Percentiles rank a stretch among this genome's conserved stretches.
These are phyloP conservation scores for Discostella pseudostelligera DNA, from an alignment of 108 stramenopile species.

Conservation along the genomic window DNA sequence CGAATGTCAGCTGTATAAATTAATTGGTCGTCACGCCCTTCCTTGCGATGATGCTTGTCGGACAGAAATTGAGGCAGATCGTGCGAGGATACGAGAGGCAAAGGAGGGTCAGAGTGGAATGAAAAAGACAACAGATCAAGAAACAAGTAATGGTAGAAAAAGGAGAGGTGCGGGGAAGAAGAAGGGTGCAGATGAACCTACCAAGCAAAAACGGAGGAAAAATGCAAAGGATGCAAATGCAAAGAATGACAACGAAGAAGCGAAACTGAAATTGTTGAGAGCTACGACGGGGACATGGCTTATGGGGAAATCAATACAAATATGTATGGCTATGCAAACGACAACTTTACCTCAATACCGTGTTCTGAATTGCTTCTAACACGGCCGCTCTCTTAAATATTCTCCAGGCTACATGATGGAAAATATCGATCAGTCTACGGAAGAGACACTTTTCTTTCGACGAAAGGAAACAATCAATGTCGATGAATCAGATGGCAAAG, in stretches of 20 bases:
- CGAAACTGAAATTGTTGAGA: constrained; percentile 35
- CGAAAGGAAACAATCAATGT: neutral
- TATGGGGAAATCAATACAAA: constrained; percentile 44
- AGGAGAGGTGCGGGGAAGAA: constrained; percentile 4
- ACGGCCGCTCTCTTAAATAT: no score
- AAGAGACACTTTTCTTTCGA: constrained; percentile 20
- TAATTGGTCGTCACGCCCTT: constrained; percentile 38
- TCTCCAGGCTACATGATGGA: constrained; percentile 34
- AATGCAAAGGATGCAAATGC: constrained; percentile 8
- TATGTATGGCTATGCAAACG: constrained; percentile 8
- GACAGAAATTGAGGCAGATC: constrained; percentile 40
- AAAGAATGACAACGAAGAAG: constrained; percentile 16
- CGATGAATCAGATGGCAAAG: neutral
- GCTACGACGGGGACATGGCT: constrained; percentile 37
- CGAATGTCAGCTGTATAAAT: constrained; percentile 45
- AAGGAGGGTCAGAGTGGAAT: neutral
- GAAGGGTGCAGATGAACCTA: constrained; percentile 9
- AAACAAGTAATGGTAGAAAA: neutral
- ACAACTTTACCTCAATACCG: neutral
- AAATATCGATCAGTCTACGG: constrained; percentile 29
- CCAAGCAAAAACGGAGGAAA: constrained; percentile 10
- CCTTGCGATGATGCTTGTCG: constrained; percentile 28
- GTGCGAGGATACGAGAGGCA: constrained; percentile 7
- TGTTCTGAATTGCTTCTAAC: no score
- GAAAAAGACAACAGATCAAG: neutral